Base-by-base conservation (phyloP, 768 basidiomycete genomes). In the Boletus sensibilis region DNA sequence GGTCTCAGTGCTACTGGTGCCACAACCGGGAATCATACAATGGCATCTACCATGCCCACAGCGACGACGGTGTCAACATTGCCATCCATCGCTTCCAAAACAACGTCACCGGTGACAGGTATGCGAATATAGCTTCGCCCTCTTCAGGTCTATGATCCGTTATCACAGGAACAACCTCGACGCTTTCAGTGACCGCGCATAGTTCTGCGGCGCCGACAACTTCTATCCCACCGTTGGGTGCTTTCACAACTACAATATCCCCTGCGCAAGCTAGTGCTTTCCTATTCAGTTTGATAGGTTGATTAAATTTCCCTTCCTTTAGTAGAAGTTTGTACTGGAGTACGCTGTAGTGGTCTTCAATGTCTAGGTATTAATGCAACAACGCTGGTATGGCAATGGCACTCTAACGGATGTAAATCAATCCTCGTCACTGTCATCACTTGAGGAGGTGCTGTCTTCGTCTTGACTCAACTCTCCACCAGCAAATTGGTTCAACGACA, bases 351-450 rank as follows among this genome's bases (percentile, higher is more conserved):
- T 45, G 16, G 43, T 55, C 50, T 47, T 45, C n/a, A 18, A 41
- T 35, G 16, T 59, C 48, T 56, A 52, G 21, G 43, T 13, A 59
- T 49, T 46, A 49, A 57, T 47, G 33, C 16, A 54, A 56, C 39
- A 35, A 53, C 35, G 44, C 35, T 42, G 38, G 46, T 57, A 52
- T 52, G 37, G 34, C 46, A 51, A 56, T 25, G 16, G 3, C 41
- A 53, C 21, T 46, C 18, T 55, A 50, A 47, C 29, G 14, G 21
- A n/a, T 43, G 50, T 42, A 27, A 33, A 29, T 65, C 64, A 81
- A 58, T 82, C 78, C 49, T 81, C 80, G 55, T 84, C 82, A 61
- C 78, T 82, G 3, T 84, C 82, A 27, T 82, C 75, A 58, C 81
- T 83, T 10, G 79, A 79, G 18, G 78, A 78, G 53, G 78, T 81